phyloP scores from a whole-genome alignment of 495 filamentous ascomycete genomes.

The Annulohypoxylon bovei region DNA sequence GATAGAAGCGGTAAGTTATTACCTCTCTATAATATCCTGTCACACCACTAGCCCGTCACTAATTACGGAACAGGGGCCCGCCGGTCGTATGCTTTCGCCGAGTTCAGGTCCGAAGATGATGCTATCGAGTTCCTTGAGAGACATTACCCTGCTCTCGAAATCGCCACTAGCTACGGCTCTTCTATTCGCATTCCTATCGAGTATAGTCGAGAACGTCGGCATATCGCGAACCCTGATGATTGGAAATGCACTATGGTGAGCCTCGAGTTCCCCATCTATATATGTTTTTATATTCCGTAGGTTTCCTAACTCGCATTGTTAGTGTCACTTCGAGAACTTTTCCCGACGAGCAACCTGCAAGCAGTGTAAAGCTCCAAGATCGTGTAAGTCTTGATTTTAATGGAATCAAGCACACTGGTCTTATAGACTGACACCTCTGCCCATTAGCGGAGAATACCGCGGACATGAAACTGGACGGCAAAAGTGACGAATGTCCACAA shows the following conservation, averaged over 20 bases:
- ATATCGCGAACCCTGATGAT: conserved; percentile 61
- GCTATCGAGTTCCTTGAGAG: conserved; percentile 73
- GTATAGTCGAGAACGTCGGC: conserved; percentile 50
- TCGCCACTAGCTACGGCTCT: conserved; percentile 52
- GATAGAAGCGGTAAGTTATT: conserved; percentile 37
- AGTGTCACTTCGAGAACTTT: conserved; percentile 81
- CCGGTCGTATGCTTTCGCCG: conserved; percentile 75
- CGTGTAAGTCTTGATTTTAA: conserved; percentile 62
- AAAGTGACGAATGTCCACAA: conserved; percentile 82
- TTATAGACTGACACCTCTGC: conserved; percentile 14
- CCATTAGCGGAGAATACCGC: conserved; percentile 42
- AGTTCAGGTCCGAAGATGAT: conserved; percentile 67
- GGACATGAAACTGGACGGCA: conserved; percentile 67
- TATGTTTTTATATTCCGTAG: background rate
- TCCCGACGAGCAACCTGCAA: conserved; percentile 75
- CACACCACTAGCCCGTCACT: conserved; percentile 41
- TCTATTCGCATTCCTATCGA: conserved; percentile 43
- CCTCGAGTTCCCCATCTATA: conserved; percentile 6
- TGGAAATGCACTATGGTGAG: conserved; percentile 80
- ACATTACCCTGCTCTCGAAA: conserved; percentile 70
- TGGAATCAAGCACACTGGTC: background rate
- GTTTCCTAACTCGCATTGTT: conserved; percentile 29
- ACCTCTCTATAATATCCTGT: background rate
- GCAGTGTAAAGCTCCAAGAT: conserved; percentile 75
- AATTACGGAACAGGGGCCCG: conserved; percentile 71